Evolutionary conservation across 192 early-diverging fungal species (phyloP).

Genomic region (Backusella circina): DNA sequence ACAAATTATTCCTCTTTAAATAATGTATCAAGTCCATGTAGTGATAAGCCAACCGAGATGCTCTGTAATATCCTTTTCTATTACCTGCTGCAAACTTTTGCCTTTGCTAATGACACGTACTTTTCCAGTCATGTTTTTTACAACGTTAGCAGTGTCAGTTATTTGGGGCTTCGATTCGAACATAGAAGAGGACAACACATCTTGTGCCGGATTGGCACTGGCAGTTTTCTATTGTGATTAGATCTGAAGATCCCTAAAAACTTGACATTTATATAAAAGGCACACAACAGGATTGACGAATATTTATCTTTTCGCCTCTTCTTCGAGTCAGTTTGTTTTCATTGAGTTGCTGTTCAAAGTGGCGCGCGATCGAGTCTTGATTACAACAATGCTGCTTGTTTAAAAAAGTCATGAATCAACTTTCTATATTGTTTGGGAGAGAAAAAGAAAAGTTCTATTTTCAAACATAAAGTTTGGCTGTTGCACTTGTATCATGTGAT

Average conservation of each 20-base stretch:
- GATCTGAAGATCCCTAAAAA: constrained; percentile 36
- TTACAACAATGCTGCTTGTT: background rate
- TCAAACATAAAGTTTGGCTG: too few species aligned
- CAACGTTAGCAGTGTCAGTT: constrained; percentile 30
- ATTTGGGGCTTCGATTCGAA: constrained; percentile 23
- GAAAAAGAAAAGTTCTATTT: background rate
- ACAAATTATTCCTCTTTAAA: background rate
- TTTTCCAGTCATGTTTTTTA: constrained; percentile 42
- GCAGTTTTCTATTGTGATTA: constrained; percentile 36
- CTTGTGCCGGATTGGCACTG: constrained; percentile 26
- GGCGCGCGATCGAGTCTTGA: background rate
- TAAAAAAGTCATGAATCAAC: constrained; percentile 5
- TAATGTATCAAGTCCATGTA: background rate
- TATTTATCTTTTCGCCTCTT: constrained; percentile 19
- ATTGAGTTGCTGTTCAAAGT: background rate
- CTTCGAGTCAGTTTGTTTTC: background rate
- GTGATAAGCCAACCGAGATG: constrained; percentile 45
- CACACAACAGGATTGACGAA: background rate
- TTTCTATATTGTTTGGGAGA: background rate
- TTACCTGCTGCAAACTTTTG: constrained; percentile 57
- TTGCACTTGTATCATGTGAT: too few species aligned
- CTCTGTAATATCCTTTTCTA: constrained; percentile 21
- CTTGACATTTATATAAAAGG: background rate
- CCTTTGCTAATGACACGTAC: constrained; percentile 56
- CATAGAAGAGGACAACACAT: constrained; percentile 50